These are phyloP conservation scores for Quercus gilva DNA, from an alignment of 306 rosid species.

Conservation along the genomic window DNA sequence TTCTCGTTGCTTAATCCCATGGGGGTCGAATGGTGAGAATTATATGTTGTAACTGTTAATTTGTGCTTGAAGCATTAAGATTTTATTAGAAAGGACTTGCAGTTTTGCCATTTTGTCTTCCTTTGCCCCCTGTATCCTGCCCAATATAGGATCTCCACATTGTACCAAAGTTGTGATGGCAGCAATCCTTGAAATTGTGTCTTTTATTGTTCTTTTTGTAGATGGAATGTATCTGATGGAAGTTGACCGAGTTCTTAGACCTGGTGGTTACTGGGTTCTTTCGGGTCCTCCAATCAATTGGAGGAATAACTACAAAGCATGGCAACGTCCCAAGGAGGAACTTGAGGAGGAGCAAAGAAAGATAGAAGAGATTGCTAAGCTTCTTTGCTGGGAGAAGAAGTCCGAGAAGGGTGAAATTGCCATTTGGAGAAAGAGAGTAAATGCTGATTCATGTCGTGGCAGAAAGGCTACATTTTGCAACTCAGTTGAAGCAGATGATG, in stretches of 20 bases:
- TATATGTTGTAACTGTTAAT: background rate
- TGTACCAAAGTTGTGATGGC: slow-evolving; percentile 5
- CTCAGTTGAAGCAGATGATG: slow-evolving; percentile 54
- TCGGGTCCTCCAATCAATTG: slow-evolving; percentile 97
- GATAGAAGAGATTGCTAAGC: slow-evolving; percentile 78
- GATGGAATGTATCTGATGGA: slow-evolving; percentile 89
- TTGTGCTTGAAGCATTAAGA: slow-evolving; percentile 8
- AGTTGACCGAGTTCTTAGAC: slow-evolving; percentile 95
- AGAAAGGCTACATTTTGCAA: slow-evolving; percentile 64
- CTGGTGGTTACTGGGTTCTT: slow-evolving; percentile 98
- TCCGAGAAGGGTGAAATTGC: slow-evolving; percentile 80
- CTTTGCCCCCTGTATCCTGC: slow-evolving; percentile 12
- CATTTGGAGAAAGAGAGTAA: slow-evolving; percentile 78
- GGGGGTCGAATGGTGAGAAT: slow-evolving; percentile 85
- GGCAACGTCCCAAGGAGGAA: slow-evolving; percentile 89
- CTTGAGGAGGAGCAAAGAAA: slow-evolving; percentile 80
- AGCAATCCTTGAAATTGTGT: slow-evolving; percentile 11
- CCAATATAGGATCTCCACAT: slow-evolving; percentile 7
- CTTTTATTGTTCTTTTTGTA: slow-evolving; percentile 32
- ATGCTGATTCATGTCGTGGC: slow-evolving; percentile 61
- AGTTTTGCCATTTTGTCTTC: background rate
- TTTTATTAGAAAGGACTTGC: slow-evolving; percentile 5
- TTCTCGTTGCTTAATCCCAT: slow-evolving; percentile 95
- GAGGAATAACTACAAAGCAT: slow-evolving; percentile 70
- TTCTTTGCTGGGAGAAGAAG: slow-evolving; percentile 97